phyloP scores from a whole-genome alignment of 2,329 filamentous ascomycete genomes.

The Trichophyton equinum region DNA sequence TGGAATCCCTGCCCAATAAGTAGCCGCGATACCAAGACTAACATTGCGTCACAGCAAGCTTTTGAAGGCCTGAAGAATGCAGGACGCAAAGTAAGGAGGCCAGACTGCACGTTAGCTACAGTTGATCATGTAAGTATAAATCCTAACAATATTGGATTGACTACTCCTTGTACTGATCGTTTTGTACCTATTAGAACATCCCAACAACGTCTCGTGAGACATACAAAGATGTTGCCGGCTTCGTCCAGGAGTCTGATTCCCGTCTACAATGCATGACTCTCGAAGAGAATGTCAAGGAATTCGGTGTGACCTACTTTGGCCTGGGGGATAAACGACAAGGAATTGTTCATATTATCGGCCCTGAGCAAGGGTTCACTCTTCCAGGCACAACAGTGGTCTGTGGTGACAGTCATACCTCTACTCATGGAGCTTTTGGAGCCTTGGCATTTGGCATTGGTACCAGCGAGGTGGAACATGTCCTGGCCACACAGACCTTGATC shows the following conservation, averaged over 20 bases:
- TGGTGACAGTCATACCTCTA: conserved; percentile 95
- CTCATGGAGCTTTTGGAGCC: conserved; percentile 89
- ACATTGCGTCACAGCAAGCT: conserved; percentile 55
- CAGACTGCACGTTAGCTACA: conserved; percentile 91
- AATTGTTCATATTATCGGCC: conserved; percentile 96
- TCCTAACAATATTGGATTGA: not conserved
- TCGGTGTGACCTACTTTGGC: conserved; percentile 93
- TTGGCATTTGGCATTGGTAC: conserved; percentile 96
- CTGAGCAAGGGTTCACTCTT: conserved; percentile 96
- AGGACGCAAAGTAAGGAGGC: conserved; percentile 72
- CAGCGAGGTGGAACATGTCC: conserved; percentile 94
- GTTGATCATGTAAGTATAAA: conserved; percentile 66
- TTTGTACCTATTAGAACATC: conserved; percentile 54
- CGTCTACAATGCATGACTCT: conserved; percentile 87
- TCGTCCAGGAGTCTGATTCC: conserved; percentile 91
- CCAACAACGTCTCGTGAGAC: conserved; percentile 82
- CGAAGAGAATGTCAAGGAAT: conserved; percentile 94
- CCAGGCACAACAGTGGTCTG: conserved; percentile 95
- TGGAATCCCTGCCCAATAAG: conserved; percentile 7
- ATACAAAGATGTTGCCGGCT: conserved; percentile 85
- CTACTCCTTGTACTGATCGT: not conserved
- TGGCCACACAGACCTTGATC: conserved; percentile 90
- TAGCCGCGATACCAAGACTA: not conserved
- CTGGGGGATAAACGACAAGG: conserved; percentile 93
- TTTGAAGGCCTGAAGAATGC: conserved; percentile 93